A percentile compares a stretch with the other conserved stretches of the same genome.
phyloP scores from a whole-genome alignment of 2,329 filamentous ascomycete genomes.

The Sclerotinia borealis region DNA sequence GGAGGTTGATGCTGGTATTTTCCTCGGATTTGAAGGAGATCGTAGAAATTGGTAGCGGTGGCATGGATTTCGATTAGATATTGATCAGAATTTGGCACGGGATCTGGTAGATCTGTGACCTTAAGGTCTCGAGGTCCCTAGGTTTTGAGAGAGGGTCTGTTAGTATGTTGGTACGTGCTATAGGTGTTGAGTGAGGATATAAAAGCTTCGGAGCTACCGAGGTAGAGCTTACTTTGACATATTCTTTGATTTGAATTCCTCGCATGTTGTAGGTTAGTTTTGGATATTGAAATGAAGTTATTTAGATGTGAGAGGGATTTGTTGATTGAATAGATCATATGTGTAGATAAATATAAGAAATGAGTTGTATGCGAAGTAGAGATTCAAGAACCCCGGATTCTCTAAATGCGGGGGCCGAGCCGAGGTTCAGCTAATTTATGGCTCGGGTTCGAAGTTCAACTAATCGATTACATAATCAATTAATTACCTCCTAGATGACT shows the following conservation, averaged over 20 bases:
- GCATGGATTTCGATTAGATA: constrained; percentile 86
- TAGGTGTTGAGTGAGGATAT: background rate
- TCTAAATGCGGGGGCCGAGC: constrained; percentile 2
- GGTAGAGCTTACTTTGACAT: constrained; percentile 55
- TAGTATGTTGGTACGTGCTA: background rate
- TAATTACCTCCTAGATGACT: no score
- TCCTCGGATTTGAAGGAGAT: constrained; percentile 88
- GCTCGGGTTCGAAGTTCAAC: no score
- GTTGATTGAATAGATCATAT: background rate
- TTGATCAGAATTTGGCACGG: constrained; percentile 62
- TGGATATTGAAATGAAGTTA: background rate
- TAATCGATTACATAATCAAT: no score
- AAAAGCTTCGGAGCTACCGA: background rate
- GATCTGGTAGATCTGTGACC: constrained; percentile 69
- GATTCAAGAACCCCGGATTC: background rate
- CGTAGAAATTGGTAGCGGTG: constrained; percentile 92
- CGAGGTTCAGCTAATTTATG: background rate
- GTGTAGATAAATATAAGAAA: background rate
- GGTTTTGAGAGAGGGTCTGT: background rate
- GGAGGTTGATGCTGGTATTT: constrained; percentile 89
- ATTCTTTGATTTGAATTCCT: constrained; percentile 67
- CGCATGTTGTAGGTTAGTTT: constrained; percentile 50
- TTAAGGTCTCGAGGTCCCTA: constrained; percentile 74
- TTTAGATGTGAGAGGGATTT: background rate
- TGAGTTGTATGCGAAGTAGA: background rate